These are phyloP conservation scores for Phlebopus sp. DNA, from an alignment of 1,284 basidiomycete species.

Conservation along the genomic window DNA sequence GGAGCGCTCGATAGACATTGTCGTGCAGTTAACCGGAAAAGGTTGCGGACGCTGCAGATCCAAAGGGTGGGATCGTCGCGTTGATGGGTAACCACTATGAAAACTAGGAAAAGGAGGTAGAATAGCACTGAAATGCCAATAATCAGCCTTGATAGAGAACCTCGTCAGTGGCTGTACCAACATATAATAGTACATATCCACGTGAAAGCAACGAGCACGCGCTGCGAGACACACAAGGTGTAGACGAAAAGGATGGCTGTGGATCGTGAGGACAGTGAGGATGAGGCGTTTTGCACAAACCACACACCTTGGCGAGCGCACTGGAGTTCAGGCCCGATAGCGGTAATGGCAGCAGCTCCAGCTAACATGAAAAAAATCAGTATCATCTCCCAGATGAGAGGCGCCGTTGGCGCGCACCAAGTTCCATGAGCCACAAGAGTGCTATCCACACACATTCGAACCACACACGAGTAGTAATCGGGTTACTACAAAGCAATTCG, in stretches of 20 bases:
- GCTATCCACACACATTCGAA: conserved; percentile 66
- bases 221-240: conserved; percentile 51
- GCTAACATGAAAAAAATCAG: conserved; percentile 31
- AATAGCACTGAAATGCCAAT: conserved; percentile 36
- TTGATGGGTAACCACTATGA: conserved; percentile 35
- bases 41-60: conserved; percentile 48
- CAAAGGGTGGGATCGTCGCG: conserved; percentile 49
- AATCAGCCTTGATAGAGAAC: conserved; percentile 2
- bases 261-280: conserved; percentile 10
- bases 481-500: conserved; percentile 52
- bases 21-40: conserved; percentile 36
- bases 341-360: conserved; percentile 46
- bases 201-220: conserved; percentile 57
- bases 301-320: conserved; percentile 17
- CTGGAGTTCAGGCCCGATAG: conserved; percentile 32
- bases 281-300: background rate
- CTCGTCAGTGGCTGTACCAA: conserved; percentile 37
- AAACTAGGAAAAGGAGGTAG: conserved; percentile 41
- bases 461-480: conserved; percentile 62
- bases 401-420: conserved; percentile 45
- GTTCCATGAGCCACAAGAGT: conserved; percentile 54
- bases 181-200: conserved; percentile 58
- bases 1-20: conserved; percentile 28
- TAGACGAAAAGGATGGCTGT: conserved; percentile 6
- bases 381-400: conserved; percentile 1